Conservation (phyloP, 805 yeast species). For the Candida oleophila region DNA sequence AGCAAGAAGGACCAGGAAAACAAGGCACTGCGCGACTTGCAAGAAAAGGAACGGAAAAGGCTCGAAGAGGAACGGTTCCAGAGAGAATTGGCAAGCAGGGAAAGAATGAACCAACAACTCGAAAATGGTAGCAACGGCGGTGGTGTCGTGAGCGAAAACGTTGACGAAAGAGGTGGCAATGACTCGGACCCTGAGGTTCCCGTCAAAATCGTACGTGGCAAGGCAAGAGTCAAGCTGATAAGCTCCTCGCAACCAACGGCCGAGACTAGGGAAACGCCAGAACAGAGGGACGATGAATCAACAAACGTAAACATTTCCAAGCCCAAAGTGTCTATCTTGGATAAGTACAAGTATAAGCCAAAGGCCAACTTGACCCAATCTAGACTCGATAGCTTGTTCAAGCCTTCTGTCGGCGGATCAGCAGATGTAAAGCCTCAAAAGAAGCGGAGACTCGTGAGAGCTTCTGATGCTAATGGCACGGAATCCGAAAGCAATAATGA, state of each 20-base stretch:
- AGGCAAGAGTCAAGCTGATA: conserved; percentile 24
- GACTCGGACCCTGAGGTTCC: conserved; percentile 34
- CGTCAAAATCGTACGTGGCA: conserved; percentile 28
- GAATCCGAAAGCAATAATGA: conserved; percentile 7
- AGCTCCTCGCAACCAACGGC: conserved; percentile 14
- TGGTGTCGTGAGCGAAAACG: conserved; percentile 1
- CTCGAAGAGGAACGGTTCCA: conserved; percentile 13
- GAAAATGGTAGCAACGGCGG: conserved; percentile 5
- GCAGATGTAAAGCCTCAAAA: conserved; percentile 13
- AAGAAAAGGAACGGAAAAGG: conserved; percentile 12
- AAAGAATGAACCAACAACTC: conserved; percentile 11
- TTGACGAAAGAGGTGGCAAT: conserved; percentile 2
- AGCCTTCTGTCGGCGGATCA: conserved; percentile 6
- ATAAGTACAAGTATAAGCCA: conserved; percentile 37
- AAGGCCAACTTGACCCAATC: conserved; percentile 21
- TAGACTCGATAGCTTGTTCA: conserved; percentile 24
- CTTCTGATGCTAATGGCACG: conserved; percentile 18
- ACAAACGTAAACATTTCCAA: conserved; percentile 41
- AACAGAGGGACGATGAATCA: conserved; percentile 12
- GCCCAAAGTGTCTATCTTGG: conserved; percentile 42
- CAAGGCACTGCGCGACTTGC: conserved; percentile 9
- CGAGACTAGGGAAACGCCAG: neutral
- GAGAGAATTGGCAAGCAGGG: conserved; percentile 11
- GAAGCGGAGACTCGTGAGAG: conserved; percentile 38
- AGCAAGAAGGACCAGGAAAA: conserved; percentile 15